These are phyloP conservation scores for Globisporangium cystogenes DNA, from an alignment of 352 stramenopile genomes.

Conservation along the genomic window DNA sequence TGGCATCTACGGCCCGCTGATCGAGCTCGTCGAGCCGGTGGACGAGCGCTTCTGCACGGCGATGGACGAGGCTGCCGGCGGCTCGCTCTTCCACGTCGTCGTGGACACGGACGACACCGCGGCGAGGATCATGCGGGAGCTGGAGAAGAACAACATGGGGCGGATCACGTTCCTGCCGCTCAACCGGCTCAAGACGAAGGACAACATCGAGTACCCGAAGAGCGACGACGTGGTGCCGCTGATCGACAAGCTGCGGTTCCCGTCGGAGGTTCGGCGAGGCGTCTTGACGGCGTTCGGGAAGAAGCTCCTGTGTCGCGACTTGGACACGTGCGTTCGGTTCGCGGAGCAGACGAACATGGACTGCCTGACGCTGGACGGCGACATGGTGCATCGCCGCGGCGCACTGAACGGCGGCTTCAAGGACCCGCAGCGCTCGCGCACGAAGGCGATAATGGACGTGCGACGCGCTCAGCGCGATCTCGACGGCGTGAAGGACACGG, in stretches of 20 bases:
- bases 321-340: slow-evolving; percentile 87
- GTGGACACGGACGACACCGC: slow-evolving; percentile 98
- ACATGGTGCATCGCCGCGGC: slow-evolving; percentile 96
- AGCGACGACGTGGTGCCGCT: slow-evolving; percentile 82
- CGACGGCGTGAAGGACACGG: slow-evolving; percentile 59
- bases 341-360: slow-evolving; percentile 91
- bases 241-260: slow-evolving; percentile 84
- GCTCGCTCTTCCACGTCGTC: slow-evolving; percentile 97
- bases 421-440: slow-evolving; percentile 78
- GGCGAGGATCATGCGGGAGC: slow-evolving; percentile 90
- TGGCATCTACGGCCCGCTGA: slow-evolving; percentile 93
- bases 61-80: slow-evolving; percentile 94
- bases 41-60: slow-evolving; percentile 92
- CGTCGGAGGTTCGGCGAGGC: slow-evolving; percentile 82
- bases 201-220: slow-evolving; percentile 62
- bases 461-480: slow-evolving; percentile 70
- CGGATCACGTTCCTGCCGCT: slow-evolving; percentile 98
- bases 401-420: slow-evolving; percentile 97
- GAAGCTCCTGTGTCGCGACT: slow-evolving; percentile 94
- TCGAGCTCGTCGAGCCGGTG: slow-evolving; percentile 92
- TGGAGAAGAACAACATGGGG: slow-evolving; percentile 93
- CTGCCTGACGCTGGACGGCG: slow-evolving; percentile 97
- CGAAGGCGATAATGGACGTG: slow-evolving; percentile 82
- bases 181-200: slow-evolving; percentile 87
- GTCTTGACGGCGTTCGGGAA: slow-evolving; percentile 96